A percentile compares a stretch with the other conserved stretches of the same genome.
phyloP scores from a whole-genome alignment of 2,329 filamentous ascomycete genomes.

The Neodidymelliopsis sp. region DNA sequence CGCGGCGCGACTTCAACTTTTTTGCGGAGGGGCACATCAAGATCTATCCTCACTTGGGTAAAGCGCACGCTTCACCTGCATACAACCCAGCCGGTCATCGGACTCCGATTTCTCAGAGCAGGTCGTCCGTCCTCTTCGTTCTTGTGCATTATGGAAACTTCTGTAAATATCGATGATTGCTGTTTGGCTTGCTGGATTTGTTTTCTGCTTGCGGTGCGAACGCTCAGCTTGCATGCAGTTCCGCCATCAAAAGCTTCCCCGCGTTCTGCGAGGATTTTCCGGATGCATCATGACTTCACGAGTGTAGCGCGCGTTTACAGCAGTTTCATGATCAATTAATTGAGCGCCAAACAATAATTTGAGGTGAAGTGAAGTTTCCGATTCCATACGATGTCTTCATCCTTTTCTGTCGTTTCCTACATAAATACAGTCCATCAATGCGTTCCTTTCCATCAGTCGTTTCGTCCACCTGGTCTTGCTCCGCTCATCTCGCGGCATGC shows the following conservation, averaged over 20 bases:
- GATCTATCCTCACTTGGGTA: slow-evolving; percentile 28
- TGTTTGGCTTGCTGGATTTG: neutral
- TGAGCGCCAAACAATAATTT: no score
- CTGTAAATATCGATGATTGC: neutral
- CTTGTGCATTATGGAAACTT: neutral
- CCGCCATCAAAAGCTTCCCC: slow-evolving; percentile 10
- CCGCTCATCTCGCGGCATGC: slow-evolving; percentile 8
- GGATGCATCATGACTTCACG: slow-evolving; percentile 18
- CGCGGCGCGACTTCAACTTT: slow-evolving; percentile 33
- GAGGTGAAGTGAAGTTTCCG: neutral
- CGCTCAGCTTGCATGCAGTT: slow-evolving; percentile 5
- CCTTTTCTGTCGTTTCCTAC: slow-evolving; percentile 38
- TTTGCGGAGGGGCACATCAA: slow-evolving; percentile 29
- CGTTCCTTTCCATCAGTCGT: slow-evolving; percentile 24
- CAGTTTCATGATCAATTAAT: no score
- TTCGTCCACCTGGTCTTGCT: slow-evolving; percentile 11
- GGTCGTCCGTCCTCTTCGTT: slow-evolving; percentile 2
- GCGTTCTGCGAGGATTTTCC: slow-evolving; percentile 16
- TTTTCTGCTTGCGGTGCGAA: slow-evolving; percentile 11
- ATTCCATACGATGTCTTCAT: slow-evolving; percentile 20
- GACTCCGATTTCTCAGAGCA: slow-evolving; percentile 22
- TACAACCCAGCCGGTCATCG: slow-evolving; percentile 34
- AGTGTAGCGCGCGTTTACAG: neutral
- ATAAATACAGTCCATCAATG: slow-evolving; percentile 36
- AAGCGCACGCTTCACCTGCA: slow-evolving; percentile 23